Percentiles rank a stretch among this genome's conserved stretches.
Evolutionary conservation across 2,329 filamentous ascomycete species (phyloP).

Genomic region (Paracoccidioides lutzii): DNA sequence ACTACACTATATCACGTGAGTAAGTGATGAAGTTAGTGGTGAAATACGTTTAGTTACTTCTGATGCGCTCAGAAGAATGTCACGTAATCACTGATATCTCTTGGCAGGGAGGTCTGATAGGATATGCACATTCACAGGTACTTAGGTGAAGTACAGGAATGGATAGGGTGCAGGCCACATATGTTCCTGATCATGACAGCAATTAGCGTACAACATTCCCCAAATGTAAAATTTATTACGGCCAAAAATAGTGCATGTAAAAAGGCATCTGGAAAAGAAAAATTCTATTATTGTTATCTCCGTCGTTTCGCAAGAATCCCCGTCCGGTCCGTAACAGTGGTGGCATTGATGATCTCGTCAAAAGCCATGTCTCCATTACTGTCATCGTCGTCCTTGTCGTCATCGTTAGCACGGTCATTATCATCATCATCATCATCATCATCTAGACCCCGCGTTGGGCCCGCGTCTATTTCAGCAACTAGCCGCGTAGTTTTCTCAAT

Average conservation of each 20-base stretch:
- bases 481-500: constrained; percentile 52
- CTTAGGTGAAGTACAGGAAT: too few species aligned
- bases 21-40: too few species aligned
- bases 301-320: constrained; percentile 55
- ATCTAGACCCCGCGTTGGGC: not conserved
- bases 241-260: not conserved
- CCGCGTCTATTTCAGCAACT: constrained; percentile 16
- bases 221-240: too few species aligned
- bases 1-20: too few species aligned
- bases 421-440: not conserved
- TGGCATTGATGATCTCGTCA: constrained; percentile 85
- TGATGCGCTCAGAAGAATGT: too few species aligned
- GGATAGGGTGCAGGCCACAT: too few species aligned
- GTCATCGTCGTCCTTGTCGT: constrained; percentile 60
- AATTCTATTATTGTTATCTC: constrained; percentile 16
- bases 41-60: too few species aligned
- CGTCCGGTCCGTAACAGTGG: constrained; percentile 73
- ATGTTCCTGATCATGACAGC: too few species aligned
- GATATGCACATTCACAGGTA: too few species aligned
- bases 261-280: not conserved
- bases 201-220: too few species aligned
- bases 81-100: too few species aligned
- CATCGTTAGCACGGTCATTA: constrained; percentile 41
- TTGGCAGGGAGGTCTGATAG: too few species aligned
- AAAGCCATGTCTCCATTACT: constrained; percentile 58